phyloP scores from a whole-genome alignment of 108 stramenopile genomes.

The Cyclostephanos invisitatus region DNA sequence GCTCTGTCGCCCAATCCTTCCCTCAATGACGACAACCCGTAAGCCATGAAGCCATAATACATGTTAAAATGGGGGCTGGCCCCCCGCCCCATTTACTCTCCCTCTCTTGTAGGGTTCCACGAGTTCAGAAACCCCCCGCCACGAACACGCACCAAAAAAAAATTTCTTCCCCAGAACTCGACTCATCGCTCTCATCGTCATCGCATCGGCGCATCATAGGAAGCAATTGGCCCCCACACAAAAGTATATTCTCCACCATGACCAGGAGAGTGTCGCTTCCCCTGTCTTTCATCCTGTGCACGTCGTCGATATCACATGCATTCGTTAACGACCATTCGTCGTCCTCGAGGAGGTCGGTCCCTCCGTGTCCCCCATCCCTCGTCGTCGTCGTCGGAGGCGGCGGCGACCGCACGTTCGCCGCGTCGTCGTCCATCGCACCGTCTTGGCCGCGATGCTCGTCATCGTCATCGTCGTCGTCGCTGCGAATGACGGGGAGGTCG shows the following conservation, averaged over 20 bases:
- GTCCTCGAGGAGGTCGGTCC: background rate
- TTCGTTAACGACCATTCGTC: background rate
- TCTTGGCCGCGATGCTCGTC: background rate
- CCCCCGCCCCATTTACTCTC: too few relatives aligned
- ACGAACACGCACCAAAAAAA: too few relatives aligned
- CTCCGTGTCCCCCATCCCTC: background rate
- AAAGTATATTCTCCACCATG: background rate
- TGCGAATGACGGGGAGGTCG: constrained; percentile 15
- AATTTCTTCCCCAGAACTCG: too few relatives aligned
- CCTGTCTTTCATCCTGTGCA: background rate
- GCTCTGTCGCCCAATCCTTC: too few relatives aligned
- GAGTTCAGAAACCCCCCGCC: too few relatives aligned
- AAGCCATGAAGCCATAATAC: too few relatives aligned
- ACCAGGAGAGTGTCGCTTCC: background rate
- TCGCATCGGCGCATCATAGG: too few relatives aligned
- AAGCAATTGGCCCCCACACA: too few relatives aligned
- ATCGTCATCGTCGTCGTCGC: background rate
- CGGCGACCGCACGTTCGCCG: background rate
- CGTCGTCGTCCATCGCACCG: background rate
- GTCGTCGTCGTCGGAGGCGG: background rate
- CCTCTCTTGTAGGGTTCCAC: too few relatives aligned
- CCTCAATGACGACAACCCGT: too few relatives aligned
- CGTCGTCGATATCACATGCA: background rate
- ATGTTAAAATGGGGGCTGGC: too few relatives aligned
- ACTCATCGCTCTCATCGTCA: too few relatives aligned